Percentiles rank a stretch among this genome's conserved stretches.
These are phyloP conservation scores for Xanthoconium stramineum DNA, from an alignment of 768 basidiomycete species.

Conservation along the genomic window DNA sequence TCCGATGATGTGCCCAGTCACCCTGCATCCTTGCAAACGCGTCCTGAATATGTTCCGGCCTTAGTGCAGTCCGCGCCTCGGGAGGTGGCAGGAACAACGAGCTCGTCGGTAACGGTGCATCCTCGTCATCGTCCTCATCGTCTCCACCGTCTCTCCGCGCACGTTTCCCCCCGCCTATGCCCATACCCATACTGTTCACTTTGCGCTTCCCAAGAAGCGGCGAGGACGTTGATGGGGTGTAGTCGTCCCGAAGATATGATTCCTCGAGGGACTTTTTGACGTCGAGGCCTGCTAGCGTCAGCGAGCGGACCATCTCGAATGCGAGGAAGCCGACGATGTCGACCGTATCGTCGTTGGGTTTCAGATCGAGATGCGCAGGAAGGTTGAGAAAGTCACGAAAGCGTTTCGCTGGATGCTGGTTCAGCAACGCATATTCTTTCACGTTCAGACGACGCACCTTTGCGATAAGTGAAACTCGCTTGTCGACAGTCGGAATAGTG, in stretches of 20 bases:
- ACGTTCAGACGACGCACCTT: constrained; percentile 50
- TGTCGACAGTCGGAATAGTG: constrained; percentile 97
- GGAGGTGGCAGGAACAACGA: constrained; percentile 80
- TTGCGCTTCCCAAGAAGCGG: constrained; percentile 72
- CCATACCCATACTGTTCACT: constrained; percentile 44
- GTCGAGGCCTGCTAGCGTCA: constrained; percentile 83
- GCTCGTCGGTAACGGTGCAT: constrained; percentile 63
- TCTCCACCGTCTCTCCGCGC: constrained; percentile 46
- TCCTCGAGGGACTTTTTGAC: constrained; percentile 81
- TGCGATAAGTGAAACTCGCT: constrained; percentile 95
- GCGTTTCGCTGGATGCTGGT: constrained; percentile 64
- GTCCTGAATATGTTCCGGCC: constrained; percentile 86
- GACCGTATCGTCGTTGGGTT: constrained; percentile 89
- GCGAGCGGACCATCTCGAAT: constrained; percentile 94
- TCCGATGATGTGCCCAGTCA: constrained; percentile 76
- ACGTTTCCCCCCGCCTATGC: constrained; percentile 43
- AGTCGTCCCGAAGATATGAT: constrained; percentile 62
- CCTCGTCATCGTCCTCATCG: constrained; percentile 59
- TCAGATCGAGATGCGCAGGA: constrained; percentile 80
- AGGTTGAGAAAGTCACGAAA: constrained; percentile 94
- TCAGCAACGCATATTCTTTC: too few relatives aligned
- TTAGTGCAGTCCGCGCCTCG: constrained; percentile 73
- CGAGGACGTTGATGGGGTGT: constrained; percentile 42
- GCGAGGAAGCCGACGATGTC: constrained; percentile 97
- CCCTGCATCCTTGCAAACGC: constrained; percentile 89